Conservation (phyloP, 257 asterid species). For the Euphrasia confusa region DNA sequence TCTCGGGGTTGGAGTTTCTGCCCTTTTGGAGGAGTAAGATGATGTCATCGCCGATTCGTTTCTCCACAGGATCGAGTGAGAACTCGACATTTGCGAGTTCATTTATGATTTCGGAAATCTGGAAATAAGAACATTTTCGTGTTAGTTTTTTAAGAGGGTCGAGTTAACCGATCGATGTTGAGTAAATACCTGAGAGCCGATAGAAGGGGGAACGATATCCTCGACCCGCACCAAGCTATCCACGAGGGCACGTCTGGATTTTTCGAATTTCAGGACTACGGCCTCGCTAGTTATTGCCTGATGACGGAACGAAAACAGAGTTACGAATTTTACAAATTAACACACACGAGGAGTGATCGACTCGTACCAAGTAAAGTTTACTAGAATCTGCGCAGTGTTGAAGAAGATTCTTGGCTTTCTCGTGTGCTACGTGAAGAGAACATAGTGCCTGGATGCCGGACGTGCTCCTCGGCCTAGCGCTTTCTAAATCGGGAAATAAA, state of each 20-base stretch:
- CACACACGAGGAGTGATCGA: neutral
- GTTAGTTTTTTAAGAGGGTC: neutral
- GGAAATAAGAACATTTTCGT: neutral
- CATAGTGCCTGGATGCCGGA: slow-evolving; percentile 98
- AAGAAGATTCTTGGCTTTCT: slow-evolving; percentile 87
- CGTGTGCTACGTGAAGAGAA: slow-evolving; percentile 93
- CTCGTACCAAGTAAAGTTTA: slow-evolving; percentile 87
- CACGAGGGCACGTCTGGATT: neutral
- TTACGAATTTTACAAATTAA: no score
- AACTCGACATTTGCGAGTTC: neutral
- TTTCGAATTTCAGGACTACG: neutral
- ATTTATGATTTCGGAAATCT: neutral
- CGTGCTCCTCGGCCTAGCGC: slow-evolving; percentile 95
- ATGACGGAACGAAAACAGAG: neutral
- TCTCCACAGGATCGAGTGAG: neutral
- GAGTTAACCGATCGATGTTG: neutral
- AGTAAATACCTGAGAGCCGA: neutral
- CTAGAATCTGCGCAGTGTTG: slow-evolving; percentile 96
- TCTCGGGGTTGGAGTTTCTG: neutral
- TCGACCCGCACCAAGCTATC: neutral
- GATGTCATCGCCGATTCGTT: neutral
- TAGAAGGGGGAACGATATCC: neutral
- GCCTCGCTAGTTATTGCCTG: neutral
- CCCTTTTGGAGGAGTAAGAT: neutral
- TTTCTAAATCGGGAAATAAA: slow-evolving; percentile 91